Evolutionary conservation across 2,329 filamentous ascomycete genomes (phyloP).

Genomic region (Xylariaceae sp.): DNA sequence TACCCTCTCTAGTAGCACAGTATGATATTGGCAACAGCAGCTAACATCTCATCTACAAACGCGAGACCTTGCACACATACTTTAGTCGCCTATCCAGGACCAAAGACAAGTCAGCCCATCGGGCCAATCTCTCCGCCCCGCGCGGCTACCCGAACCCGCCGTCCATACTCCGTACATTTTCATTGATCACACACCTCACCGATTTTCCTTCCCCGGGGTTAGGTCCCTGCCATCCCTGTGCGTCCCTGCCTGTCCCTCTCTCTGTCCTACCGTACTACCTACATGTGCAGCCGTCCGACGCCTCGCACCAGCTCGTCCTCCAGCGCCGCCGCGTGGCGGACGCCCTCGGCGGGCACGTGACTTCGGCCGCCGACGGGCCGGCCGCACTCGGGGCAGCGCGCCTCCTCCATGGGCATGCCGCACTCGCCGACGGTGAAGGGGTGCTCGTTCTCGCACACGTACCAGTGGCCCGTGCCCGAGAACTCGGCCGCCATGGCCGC

Average conservation of each 20-base stretch:
- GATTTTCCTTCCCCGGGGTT: not conserved
- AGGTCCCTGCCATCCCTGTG: not conserved
- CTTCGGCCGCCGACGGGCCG: conserved; percentile 46
- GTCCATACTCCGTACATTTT: not conserved
- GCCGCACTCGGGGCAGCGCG: conserved; percentile 56
- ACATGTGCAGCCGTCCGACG: not conserved
- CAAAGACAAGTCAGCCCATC: conserved; percentile 4
- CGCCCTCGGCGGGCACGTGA: conserved; percentile 44
- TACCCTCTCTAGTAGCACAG: too few species aligned
- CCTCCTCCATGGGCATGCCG: conserved; percentile 55
- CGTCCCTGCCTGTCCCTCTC: too few species aligned
- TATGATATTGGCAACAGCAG: too few species aligned
- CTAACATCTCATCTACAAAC: too few species aligned
- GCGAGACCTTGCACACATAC: too few species aligned
- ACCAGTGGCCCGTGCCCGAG: conserved; percentile 53
- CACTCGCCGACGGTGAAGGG: conserved; percentile 60
- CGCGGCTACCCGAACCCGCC: not conserved
- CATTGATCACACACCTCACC: not conserved
- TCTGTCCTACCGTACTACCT: too few species aligned
- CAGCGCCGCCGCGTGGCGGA: conserved; percentile 40
- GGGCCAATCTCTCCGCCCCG: not conserved
- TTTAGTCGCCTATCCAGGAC: too few species aligned
- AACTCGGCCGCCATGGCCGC: conserved; percentile 45
- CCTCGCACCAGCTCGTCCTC: conserved; percentile 25
- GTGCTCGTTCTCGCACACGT: conserved; percentile 48